These are phyloP conservation scores for Tricladium varicosporioides DNA, from an alignment of 2,329 filamentous ascomycete species.

Conservation along the genomic window DNA sequence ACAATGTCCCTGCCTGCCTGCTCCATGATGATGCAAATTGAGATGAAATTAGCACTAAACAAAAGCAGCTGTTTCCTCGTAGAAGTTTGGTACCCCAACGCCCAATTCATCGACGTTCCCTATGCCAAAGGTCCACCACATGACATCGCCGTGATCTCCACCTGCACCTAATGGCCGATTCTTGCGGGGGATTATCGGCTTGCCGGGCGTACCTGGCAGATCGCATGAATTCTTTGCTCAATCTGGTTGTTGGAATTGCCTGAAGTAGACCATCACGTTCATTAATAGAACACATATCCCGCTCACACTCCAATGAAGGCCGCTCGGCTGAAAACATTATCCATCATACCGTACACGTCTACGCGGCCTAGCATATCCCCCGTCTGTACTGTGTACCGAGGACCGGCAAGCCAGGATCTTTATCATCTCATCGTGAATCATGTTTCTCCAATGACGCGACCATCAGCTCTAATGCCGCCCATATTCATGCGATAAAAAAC, in stretches of 20 bases:
- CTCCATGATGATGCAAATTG: constrained; percentile 27
- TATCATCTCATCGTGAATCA: constrained; percentile 21
- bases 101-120: constrained; percentile 7
- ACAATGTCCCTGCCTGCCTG: constrained; percentile 14
- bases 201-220: constrained; percentile 9
- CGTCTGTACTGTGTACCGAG: constrained; percentile 6
- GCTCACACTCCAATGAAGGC: constrained; percentile 22
- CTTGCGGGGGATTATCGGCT: constrained; percentile 12
- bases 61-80: constrained; percentile 11
- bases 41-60: constrained; percentile 26
- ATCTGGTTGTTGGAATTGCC: constrained; percentile 20
- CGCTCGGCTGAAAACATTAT: constrained; percentile 18
- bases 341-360: constrained; percentile 14
- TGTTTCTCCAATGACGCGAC: constrained; percentile 24
- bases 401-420: constrained; percentile 10
- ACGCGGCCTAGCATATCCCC: constrained; percentile 19
- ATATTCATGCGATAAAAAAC: constrained; percentile 24
- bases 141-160: not conserved
- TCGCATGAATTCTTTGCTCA: constrained; percentile 27
- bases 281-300: constrained; percentile 30
- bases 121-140: constrained; percentile 1
- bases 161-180: not conserved
- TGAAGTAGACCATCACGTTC: constrained; percentile 24
- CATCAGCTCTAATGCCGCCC: constrained; percentile 10
- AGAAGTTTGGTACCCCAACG: not conserved